Evolutionary conservation across 1,284 basidiomycete genomes (phyloP), one percentile per base, ranked within the genome.

Genomic region (Ustilago vetiveriae): DNA sequence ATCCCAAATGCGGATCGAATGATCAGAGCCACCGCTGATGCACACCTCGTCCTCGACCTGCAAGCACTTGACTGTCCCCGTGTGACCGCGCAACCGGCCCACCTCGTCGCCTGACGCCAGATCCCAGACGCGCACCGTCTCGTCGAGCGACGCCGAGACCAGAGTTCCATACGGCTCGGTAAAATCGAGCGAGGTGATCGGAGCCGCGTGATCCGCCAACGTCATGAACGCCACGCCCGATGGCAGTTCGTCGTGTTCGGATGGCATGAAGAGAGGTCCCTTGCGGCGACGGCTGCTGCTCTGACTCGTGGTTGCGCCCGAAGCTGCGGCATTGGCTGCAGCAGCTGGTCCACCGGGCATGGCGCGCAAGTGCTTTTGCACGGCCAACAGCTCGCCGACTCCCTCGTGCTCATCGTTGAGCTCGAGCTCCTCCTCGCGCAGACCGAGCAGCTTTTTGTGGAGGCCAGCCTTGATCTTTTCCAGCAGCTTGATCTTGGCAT

Each of bases 161-260:
- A 97, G 87, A 11, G 90, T 91, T 30, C 94, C 95, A 77, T 98
- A 98, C 10, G 95, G 95, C 80, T 97, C 94, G 17, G 92, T 93
- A 80, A 98, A 93, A 84, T 98, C 95, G 32, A 98, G 87, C 2
- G 92, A 89, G 0, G 89, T 89, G 76, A 98, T 89, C 2, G 93
- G 90, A 0, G 88, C 88, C 1, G 88, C 85, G 78, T 98, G 94
- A 30, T 88, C 88, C 29, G 88, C 86, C 30, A 98, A 85, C 4
- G 92, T 92, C 94, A 99, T 97, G 84, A 99, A 99, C 6, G 95
- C 95, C 4, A 98, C 89, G 4, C 92, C 92, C 6, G 89, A 88
- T 5, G 95, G 96, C 52, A 99, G 85, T 54, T 97, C 93, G 76
- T 96, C 93, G 75, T 99, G 96, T 82, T 98, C 96, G 14, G 92